Conservation (phyloP, 2,329 filamentous ascomycete species). For the Colletotrichum abscissum region DNA sequence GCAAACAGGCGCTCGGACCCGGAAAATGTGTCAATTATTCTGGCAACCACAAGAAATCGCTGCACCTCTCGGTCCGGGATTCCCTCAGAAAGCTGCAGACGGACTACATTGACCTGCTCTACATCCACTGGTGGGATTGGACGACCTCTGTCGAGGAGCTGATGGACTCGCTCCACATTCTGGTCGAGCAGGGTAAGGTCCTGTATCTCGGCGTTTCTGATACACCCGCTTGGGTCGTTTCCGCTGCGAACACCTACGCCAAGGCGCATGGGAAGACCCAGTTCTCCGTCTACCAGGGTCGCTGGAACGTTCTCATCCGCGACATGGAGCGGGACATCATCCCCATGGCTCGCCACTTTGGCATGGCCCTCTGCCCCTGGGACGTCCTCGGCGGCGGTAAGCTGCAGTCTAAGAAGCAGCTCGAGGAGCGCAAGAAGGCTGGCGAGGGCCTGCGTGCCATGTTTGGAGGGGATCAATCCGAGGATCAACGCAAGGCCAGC, state of each 20-base stretch:
- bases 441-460: constrained; percentile 53
- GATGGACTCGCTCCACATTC: constrained; percentile 53
- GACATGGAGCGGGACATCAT: constrained; percentile 55
- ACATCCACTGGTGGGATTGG: constrained; percentile 58
- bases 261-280: constrained; percentile 47
- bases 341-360: constrained; percentile 53
- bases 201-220: constrained; percentile 55
- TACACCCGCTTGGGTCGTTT: constrained; percentile 53
- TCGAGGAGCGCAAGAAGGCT: constrained; percentile 43
- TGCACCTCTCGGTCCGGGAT: constrained; percentile 55
- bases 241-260: constrained; percentile 52
- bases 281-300: constrained; percentile 53
- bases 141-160: constrained; percentile 54
- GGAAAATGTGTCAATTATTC: constrained; percentile 51
- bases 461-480: constrained; percentile 49
- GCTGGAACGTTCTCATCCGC: constrained; percentile 47
- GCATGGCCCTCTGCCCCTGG: constrained; percentile 69
- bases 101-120: constrained; percentile 57
- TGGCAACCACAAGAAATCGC: constrained; percentile 55
- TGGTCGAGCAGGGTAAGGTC: constrained; percentile 54
- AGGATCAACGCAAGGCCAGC: constrained; percentile 63
- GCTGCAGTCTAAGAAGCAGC: constrained; percentile 54
- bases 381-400: constrained; percentile 66
- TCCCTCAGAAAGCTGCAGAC: constrained; percentile 58
- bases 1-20: constrained; percentile 46